A percentile compares a stretch with the other conserved stretches of the same genome.
Conservation (phyloP, 495 filamentous ascomycete species). For the Xylaria bambusicola region DNA sequence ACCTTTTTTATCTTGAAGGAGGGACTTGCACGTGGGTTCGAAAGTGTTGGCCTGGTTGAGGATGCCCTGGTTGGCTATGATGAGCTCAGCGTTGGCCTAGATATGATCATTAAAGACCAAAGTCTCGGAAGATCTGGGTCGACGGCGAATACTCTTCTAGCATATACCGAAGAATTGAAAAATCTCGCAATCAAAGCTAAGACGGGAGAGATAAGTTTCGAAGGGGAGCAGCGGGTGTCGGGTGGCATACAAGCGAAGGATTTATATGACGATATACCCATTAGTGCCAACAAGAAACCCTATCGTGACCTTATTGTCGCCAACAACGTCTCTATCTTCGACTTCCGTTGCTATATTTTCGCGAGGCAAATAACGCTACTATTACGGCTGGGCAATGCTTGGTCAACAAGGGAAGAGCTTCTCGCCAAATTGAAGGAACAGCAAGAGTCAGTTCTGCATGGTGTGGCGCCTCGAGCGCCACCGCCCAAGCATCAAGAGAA, state of each 20-base stretch:
- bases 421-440: conserved; percentile 60
- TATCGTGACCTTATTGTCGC: conserved; percentile 91
- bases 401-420: conserved; percentile 56
- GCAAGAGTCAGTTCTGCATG: conserved; percentile 52
- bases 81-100: conserved; percentile 83
- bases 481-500: conserved; percentile 47
- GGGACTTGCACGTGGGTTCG: conserved; percentile 88
- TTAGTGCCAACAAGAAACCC: conserved; percentile 72
- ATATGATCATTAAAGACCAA: conserved; percentile 78
- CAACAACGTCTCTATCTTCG: conserved; percentile 97
- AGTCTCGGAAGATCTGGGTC: conserved; percentile 51
- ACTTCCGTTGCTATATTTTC: conserved; percentile 94
- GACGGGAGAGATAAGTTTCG: conserved; percentile 24
- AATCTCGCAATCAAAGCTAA: conserved; percentile 54
- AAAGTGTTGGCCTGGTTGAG: conserved; percentile 93
- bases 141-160: conserved; percentile 55
- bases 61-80: conserved; percentile 93
- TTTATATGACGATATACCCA: conserved; percentile 57
- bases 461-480: conserved; percentile 51
- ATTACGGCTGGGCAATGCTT: conserved; percentile 75
- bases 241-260: conserved; percentile 30
- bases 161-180: conserved; percentile 71
- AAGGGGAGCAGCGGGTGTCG: conserved; percentile 44
- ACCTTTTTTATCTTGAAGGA: conserved; percentile 98
- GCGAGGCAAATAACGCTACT: conserved; percentile 82